Percentiles rank a stretch among this genome's conserved stretches.
Evolutionary conservation across 169 alveolate species (phyloP).

Genomic region (Plasmodium inui): DNA sequence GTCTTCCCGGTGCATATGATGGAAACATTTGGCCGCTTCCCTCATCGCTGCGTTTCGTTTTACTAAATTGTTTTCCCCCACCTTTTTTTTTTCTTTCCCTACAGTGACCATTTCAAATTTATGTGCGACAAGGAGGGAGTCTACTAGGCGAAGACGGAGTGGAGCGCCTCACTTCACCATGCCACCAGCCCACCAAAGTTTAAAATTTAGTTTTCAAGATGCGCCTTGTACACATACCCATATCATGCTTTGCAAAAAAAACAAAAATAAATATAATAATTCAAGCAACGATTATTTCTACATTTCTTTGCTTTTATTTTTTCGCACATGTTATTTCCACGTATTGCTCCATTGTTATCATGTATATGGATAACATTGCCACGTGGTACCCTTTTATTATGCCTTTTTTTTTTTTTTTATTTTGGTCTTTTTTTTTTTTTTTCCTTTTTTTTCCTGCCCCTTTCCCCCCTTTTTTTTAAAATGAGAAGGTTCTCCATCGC

Average conservation of each 20-base stretch:
- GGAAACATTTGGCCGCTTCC: not conserved
- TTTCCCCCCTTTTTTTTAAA: conserved; percentile 2
- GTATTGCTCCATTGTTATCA: not conserved
- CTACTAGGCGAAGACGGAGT: conserved; percentile 7
- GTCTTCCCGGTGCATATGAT: not conserved
- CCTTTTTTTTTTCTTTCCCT: not conserved
- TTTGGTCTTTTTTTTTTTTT: not conserved
- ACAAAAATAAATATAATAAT: not conserved
- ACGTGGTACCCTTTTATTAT: not conserved
- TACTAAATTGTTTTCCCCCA: not conserved
- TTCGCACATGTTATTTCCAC: not conserved
- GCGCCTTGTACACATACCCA: not conserved
- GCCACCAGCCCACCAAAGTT: not conserved
- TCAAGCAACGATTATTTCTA: not conserved
- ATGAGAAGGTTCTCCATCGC: conserved; percentile 40
- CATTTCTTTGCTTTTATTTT: not conserved
- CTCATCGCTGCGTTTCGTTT: not conserved
- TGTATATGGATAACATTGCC: not conserved
- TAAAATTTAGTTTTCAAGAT: not conserved
- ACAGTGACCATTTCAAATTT: conserved; percentile 71
- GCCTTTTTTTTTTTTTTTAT: not conserved
- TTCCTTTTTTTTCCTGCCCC: not conserved
- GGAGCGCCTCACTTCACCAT: not conserved
- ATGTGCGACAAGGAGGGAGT: conserved; percentile 75
- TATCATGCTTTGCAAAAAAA: not conserved